phyloP scores from a whole-genome alignment of 805 yeast genomes.

The Lipomyces kockii region DNA sequence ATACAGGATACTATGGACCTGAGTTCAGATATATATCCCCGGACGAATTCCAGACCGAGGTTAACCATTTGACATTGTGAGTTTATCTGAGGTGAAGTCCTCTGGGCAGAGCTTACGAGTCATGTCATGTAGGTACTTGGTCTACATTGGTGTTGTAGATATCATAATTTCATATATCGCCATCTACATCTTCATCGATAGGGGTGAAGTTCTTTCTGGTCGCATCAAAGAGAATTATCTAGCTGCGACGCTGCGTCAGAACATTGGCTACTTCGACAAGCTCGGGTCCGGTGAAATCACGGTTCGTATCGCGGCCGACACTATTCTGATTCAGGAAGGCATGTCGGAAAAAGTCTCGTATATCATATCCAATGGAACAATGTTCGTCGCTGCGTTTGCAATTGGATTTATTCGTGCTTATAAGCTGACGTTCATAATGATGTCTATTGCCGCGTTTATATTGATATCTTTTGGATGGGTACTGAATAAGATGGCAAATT shows the following conservation, averaged over 20 bases:
- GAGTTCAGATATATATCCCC: too few species aligned
- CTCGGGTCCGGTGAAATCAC: slow-evolving; percentile 52
- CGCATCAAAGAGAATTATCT: slow-evolving; percentile 48
- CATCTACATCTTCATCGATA: slow-evolving; percentile 46
- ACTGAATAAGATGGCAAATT: slow-evolving; percentile 40
- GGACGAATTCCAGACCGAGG: slow-evolving; percentile 42
- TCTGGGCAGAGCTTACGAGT: too few species aligned
- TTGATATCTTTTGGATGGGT: slow-evolving; percentile 41
- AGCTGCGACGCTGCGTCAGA: slow-evolving; percentile 47
- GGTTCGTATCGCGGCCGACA: slow-evolving; percentile 49
- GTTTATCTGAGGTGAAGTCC: background rate
- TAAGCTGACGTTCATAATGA: slow-evolving; percentile 46
- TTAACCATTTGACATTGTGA: slow-evolving; percentile 33
- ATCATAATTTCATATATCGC: slow-evolving; percentile 40
- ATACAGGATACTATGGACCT: background rate
- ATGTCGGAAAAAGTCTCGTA: slow-evolving; percentile 50
- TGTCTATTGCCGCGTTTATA: slow-evolving; percentile 44
- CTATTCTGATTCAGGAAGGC: slow-evolving; percentile 50
- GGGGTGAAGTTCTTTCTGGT: slow-evolving; percentile 51
- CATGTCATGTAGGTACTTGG: slow-evolving; percentile 5
- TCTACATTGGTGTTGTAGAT: slow-evolving; percentile 29
- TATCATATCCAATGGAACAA: slow-evolving; percentile 46
- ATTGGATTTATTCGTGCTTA: slow-evolving; percentile 47
- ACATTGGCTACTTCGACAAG: slow-evolving; percentile 50
- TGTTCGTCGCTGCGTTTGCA: slow-evolving; percentile 48